Base-by-base conservation (phyloP, 352 stramenopile genomes). In the Saprolegnia diclina region DNA sequence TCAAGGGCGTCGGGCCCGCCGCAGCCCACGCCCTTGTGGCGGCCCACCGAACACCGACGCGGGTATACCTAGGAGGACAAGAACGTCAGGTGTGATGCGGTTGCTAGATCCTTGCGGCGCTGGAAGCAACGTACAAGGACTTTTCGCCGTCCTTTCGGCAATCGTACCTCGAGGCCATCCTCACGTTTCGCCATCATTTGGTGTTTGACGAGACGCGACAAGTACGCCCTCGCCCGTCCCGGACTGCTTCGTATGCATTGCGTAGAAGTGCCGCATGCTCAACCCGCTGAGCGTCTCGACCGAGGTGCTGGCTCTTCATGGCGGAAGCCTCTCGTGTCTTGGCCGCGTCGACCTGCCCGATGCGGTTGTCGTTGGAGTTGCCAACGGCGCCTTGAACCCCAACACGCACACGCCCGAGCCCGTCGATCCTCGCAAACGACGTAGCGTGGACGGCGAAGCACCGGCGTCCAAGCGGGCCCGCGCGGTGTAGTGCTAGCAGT, bases 141-240 rank as follows among this genome's bases (percentile, higher is more conserved):
- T 24, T 94, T 0, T 73, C 79, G 9, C 32, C 71, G 0, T 73
- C 79, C 35, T 94, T 80, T 61, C 56, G 46, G 5, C 59, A 79
- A 37, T 71, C 75, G 1, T 92, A 88, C 46, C 88, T 80, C 52
- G 67, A 73, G 6, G 84, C 89, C 4, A 79, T 95, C 52, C 72
- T 95, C 38, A 97, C 89, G 0, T 97, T 94, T 72, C 84, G 84
- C 0, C 88, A 97, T 57, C 89, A 97, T 26, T 81, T 94, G 13
- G 85, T 97, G 3, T 96, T 88, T 64, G 85, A 95, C 72, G 87
- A 87, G 37, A 75, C 78, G n/a, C 74, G 88, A 64, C 63, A 83
- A 55, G 86, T 91, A 56, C 44, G 72, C 65, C 21, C 52, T 46
- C n/a, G n/a, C n/a, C n/a, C n/a, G n/a, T n/a, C n/a, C n/a, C n/a